These are phyloP conservation scores for Ajuga reptans DNA, from an alignment of 305 asterid genomes.

Conservation along the genomic window DNA sequence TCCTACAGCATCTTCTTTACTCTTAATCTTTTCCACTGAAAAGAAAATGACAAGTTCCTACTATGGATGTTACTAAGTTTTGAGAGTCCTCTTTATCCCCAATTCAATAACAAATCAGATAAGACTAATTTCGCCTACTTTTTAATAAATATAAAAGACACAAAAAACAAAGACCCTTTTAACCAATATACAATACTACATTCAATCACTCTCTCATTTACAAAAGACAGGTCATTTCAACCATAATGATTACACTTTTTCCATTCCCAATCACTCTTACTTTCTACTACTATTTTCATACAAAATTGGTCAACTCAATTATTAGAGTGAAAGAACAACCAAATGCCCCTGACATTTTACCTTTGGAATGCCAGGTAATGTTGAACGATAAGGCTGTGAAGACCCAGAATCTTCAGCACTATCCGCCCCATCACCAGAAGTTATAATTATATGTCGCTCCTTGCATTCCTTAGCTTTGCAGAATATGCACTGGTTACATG, in stretches of 20 bases:
- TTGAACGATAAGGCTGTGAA: conserved; percentile 76
- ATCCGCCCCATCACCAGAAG: conserved; percentile 76
- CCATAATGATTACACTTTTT: neutral
- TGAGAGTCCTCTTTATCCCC: neutral
- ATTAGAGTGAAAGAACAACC: neutral
- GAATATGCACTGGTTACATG: conserved; percentile 47
- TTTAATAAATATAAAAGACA: too few relatives aligned
- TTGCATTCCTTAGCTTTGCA: conserved; percentile 85
- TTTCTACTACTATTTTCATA: neutral
- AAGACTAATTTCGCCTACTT: too few relatives aligned
- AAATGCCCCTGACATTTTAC: conserved; percentile 23
- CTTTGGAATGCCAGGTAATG: conserved; percentile 93
- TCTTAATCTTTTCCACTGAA: neutral
- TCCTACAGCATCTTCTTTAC: neutral
- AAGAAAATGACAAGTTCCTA: neutral
- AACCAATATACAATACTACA: neutral
- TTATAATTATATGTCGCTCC: conserved; percentile 60
- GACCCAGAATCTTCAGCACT: conserved; percentile 92
- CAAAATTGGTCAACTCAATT: too few relatives aligned
- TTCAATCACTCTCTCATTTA: neutral
- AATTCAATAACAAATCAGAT: neutral
- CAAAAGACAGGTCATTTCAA: neutral
- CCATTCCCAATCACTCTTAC: neutral
- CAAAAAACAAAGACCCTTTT: too few relatives aligned
- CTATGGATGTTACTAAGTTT: neutral